Percentiles rank a stretch among this genome's conserved stretches.
Conservation (phyloP, 139 green algal species). For the Tetratostichococcus sp. region DNA sequence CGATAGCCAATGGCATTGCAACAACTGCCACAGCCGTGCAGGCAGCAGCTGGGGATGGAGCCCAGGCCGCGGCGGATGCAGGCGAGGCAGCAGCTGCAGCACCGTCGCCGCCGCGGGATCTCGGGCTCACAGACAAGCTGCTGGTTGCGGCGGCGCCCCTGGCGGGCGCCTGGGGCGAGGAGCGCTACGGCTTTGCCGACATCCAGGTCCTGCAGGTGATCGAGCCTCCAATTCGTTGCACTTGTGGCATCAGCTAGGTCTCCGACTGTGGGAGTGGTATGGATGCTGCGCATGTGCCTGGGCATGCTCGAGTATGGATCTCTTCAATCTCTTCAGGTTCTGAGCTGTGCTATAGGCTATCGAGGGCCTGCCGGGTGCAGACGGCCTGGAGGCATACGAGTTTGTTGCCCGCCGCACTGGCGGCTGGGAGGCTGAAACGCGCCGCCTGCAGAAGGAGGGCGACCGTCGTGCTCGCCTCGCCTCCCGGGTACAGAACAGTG, state of each 20-base stretch:
- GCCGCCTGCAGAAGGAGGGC: conserved; percentile 21
- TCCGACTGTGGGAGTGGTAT: no score
- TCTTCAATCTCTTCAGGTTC: no score
- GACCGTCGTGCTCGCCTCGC: background rate
- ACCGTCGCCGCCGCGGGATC: background rate
- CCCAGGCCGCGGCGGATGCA: background rate
- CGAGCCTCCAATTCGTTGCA: conserved; percentile 29
- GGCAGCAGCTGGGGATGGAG: background rate
- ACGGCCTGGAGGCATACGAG: conserved; percentile 23
- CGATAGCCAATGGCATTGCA: background rate
- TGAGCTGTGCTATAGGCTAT: background rate
- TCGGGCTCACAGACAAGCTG: conserved; percentile 24
- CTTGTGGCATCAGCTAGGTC: background rate
- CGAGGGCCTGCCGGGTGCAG: conserved; percentile 38
- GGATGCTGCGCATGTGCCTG: no score
- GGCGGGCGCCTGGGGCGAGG: conserved; percentile 42
- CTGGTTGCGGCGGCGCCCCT: conserved; percentile 35
- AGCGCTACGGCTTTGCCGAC: conserved; percentile 59
- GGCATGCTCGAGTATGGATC: no score
- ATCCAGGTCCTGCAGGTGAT: conserved; percentile 50
- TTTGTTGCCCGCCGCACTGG: conserved; percentile 37
- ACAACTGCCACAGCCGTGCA: background rate
- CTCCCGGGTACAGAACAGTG: background rate
- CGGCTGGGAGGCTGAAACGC: conserved; percentile 33
- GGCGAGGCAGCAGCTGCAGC: background rate